Percentiles rank a stretch among this genome's conserved stretches.
Evolutionary conservation across 2,329 filamentous ascomycete genomes (phyloP).

Genomic region (Ceratocystiopsis minuta): DNA sequence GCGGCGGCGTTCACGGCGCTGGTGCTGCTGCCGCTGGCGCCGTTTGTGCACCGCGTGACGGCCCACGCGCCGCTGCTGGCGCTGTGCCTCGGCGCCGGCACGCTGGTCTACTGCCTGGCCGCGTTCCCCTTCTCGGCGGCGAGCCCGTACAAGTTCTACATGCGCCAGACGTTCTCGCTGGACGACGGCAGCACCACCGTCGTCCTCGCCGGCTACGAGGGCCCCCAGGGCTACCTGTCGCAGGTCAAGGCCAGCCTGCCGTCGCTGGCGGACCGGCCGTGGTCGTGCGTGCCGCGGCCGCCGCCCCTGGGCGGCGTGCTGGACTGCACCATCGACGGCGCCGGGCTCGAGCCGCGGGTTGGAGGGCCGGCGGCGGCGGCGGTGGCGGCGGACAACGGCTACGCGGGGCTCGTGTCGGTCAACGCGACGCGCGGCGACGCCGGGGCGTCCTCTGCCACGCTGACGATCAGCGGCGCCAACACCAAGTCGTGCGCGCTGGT

Average conservation of each 20-base stretch:
- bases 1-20: constrained; percentile 52
- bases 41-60: constrained; percentile 74
- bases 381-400: constrained; percentile 37
- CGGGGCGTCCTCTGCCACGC: constrained; percentile 27
- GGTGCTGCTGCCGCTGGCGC: constrained; percentile 56
- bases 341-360: constrained; percentile 12
- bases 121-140: constrained; percentile 76
- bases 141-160: constrained; percentile 72
- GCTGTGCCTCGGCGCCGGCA: constrained; percentile 52
- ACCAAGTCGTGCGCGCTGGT: constrained; percentile 62
- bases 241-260: constrained; percentile 52
- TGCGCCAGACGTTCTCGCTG: constrained; percentile 65
- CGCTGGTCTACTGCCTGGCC: constrained; percentile 67
- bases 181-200: constrained; percentile 54
- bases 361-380: constrained; percentile 35
- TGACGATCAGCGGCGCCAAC: constrained; percentile 53
- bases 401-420: constrained; percentile 45
- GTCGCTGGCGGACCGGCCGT: constrained; percentile 43
- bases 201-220: constrained; percentile 47
- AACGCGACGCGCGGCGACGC: constrained; percentile 29
- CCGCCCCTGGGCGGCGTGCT: constrained; percentile 31
- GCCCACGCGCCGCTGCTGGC: constrained; percentile 68
- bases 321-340: constrained; percentile 54
- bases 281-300: constrained; percentile 29
- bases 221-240: constrained; percentile 46